These are phyloP conservation scores for Scedosporium apiospermum DNA, from an alignment of 2,329 filamentous ascomycete genomes.

Conservation along the genomic window DNA sequence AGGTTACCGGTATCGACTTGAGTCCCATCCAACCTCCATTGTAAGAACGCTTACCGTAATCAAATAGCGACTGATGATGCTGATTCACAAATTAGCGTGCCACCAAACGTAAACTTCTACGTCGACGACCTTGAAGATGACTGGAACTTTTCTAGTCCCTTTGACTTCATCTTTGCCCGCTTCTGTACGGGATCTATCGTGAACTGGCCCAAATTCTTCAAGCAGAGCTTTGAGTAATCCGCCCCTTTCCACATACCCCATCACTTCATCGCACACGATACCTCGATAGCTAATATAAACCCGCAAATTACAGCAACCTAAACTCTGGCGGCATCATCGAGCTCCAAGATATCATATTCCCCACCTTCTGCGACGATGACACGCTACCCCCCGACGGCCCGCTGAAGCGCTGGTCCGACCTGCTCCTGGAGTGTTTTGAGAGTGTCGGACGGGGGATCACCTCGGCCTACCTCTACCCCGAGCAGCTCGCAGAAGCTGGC, in stretches of 20 bases:
- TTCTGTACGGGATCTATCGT: conserved; percentile 19
- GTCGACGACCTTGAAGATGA: conserved; percentile 31
- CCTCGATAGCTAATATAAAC: no score
- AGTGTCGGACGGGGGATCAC: conserved; percentile 20
- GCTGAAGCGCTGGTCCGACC: conserved; percentile 17
- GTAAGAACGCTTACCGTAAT: conserved; percentile 14
- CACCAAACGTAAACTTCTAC: conserved; percentile 38
- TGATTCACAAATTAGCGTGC: conserved; percentile 23
- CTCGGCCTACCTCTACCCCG: conserved; percentile 18
- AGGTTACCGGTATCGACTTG: conserved; percentile 30
- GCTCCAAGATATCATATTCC: conserved; percentile 19
- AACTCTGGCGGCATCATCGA: conserved; percentile 24
- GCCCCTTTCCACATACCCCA: background rate
- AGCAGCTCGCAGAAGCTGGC: conserved; percentile 38
- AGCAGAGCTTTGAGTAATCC: conserved; percentile 21
- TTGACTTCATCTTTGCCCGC: conserved; percentile 30
- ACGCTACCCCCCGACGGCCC: conserved; percentile 17
- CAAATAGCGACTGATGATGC: background rate
- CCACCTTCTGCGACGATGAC: conserved; percentile 22
- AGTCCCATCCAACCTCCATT: conserved; percentile 30
- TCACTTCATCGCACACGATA: no score
- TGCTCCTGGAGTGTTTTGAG: conserved; percentile 20
- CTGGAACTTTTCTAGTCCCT: conserved; percentile 27
- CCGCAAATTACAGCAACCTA: conserved; percentile 11
- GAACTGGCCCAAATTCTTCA: conserved; percentile 24